phyloP scores from a whole-genome alignment of 345 rosid species.

The Sisymbrium irio region DNA sequence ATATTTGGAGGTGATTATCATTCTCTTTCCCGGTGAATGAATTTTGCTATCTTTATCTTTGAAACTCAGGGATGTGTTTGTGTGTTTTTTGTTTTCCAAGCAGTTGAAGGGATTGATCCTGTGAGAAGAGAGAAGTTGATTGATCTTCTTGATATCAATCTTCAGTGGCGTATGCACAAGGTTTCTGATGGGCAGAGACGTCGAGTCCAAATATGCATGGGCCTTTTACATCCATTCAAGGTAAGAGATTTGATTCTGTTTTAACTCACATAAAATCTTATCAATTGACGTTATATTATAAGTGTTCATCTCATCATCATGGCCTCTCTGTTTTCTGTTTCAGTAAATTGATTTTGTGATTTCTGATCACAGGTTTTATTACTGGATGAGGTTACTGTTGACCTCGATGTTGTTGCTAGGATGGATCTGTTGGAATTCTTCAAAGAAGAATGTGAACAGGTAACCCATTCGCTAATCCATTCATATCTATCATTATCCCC shows the following conservation, averaged over 20 bases:
- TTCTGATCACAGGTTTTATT: constrained; percentile 61
- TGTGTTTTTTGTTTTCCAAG: neutral
- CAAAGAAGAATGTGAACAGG: constrained; percentile 88
- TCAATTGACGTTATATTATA: neutral
- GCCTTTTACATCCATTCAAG: constrained; percentile 92
- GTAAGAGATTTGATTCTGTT: constrained; percentile 30
- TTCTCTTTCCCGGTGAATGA: constrained; percentile 6
- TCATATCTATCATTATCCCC: neutral
- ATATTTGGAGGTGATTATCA: constrained; percentile 76
- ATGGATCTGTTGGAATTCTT: constrained; percentile 91
- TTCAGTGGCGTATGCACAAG: constrained; percentile 98
- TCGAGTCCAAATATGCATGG: constrained; percentile 97
- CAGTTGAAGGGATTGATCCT: constrained; percentile 94
- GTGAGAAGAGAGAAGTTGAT: constrained; percentile 78
- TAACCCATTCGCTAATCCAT: constrained; percentile 16
- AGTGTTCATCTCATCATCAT: neutral
- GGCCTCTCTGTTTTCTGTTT: constrained; percentile 3
- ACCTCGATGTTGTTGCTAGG: constrained; percentile 91
- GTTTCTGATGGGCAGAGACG: constrained; percentile 98
- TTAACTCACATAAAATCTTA: neutral
- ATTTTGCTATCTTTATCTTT: neutral
- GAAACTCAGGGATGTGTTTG: neutral
- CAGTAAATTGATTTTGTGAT: neutral
- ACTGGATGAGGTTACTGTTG: constrained; percentile 94
- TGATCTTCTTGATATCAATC: constrained; percentile 90